phyloP scores from a whole-genome alignment of 2,329 filamentous ascomycete genomes.

The Curvularia sp. region DNA sequence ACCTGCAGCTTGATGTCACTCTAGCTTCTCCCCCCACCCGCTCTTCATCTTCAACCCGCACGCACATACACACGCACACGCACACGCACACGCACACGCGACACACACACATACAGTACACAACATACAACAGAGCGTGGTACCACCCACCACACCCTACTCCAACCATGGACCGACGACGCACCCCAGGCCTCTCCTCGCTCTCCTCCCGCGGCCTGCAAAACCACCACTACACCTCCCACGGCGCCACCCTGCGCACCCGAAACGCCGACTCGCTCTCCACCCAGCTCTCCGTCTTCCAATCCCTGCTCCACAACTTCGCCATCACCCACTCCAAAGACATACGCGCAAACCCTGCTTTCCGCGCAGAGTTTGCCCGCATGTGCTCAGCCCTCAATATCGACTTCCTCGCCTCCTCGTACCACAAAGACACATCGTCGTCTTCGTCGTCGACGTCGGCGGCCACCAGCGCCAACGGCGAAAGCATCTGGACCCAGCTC shows the following conservation, averaged over 20 bases:
- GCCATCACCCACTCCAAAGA: conserved; percentile 93
- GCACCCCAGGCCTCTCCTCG: conserved; percentile 87
- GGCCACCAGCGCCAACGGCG: conserved; percentile 45
- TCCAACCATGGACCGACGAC: conserved; percentile 61
- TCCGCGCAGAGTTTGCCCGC: conserved; percentile 95
- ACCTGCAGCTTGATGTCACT: not conserved
- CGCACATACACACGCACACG: not conserved
- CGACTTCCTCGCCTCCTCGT: conserved; percentile 76
- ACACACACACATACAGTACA: not conserved
- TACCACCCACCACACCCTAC: not conserved
- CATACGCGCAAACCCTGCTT: conserved; percentile 92
- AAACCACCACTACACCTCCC: conserved; percentile 86
- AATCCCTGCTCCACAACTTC: conserved; percentile 93
- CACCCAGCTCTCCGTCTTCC: conserved; percentile 94
- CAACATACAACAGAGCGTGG: not conserved
- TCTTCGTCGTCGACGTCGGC: not conserved
- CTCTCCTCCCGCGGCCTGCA: conserved; percentile 67
- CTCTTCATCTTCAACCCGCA: not conserved
- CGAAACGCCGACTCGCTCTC: conserved; percentile 85
- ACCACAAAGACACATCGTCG: conserved; percentile 53
- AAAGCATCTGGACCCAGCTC: conserved; percentile 90
- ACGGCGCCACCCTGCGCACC: conserved; percentile 85
- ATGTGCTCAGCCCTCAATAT: conserved; percentile 99
- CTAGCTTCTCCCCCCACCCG: not conserved
- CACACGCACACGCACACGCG: not conserved